Evolutionary conservation across 176 grass and related monocot species (phyloP).

Genomic region (Alloteropsis semialata): DNA sequence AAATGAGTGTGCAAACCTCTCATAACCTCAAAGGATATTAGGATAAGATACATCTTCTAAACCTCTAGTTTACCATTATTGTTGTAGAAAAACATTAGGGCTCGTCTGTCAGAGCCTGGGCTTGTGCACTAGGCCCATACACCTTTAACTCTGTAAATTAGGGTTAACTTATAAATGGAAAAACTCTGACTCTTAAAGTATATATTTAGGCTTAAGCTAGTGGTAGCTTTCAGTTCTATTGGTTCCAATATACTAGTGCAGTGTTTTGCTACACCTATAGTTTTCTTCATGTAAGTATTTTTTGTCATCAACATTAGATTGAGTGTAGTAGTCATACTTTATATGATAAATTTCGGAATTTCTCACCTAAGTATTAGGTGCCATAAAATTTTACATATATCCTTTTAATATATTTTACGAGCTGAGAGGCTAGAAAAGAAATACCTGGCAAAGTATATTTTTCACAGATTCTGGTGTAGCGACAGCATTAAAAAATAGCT

Average conservation of each 20-base stretch:
- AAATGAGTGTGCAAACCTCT: neutral
- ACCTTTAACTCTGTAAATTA: neutral
- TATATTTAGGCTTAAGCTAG: neutral
- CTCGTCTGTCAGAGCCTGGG: neutral
- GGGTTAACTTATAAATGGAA: neutral
- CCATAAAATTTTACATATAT: neutral
- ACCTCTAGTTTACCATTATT: neutral
- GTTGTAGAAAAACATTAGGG: neutral
- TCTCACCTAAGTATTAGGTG: neutral
- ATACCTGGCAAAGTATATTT: slow-evolving; percentile 91
- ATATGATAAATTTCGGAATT: neutral
- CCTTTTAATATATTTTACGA: neutral
- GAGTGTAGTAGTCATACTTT: neutral
- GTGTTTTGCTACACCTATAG: neutral
- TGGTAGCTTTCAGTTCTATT: slow-evolving; percentile 13
- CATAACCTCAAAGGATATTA: neutral
- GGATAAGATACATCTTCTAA: neutral
- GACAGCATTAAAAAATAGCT: slow-evolving; percentile 86
- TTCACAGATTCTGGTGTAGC: slow-evolving; percentile 89
- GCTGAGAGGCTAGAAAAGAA: neutral
- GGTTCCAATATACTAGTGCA: neutral
- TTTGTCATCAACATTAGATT: neutral
- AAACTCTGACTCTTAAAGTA: neutral
- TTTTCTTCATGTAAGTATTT: neutral
- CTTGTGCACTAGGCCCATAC: neutral